Evolutionary conservation across 2,329 filamentous ascomycete species (phyloP).

Genomic region (Mycosphaerella sp.): DNA sequence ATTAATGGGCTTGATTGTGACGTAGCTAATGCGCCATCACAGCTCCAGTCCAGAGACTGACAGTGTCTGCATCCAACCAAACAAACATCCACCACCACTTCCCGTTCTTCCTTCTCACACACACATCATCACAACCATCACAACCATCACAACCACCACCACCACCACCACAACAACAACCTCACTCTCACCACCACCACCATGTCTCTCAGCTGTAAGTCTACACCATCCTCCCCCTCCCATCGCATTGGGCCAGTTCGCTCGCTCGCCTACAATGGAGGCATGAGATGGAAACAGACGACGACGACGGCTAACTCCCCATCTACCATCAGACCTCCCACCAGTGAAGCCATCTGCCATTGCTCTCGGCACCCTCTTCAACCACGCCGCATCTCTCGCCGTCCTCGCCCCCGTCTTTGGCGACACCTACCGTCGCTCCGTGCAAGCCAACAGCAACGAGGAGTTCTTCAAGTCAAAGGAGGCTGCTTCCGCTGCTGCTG

Average conservation of each 20-base stretch:
- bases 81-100: neutral
- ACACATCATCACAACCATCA: neutral
- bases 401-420: conserved; percentile 87
- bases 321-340: conserved; percentile 52
- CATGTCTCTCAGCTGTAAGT: conserved; percentile 8
- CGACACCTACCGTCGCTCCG: conserved; percentile 87
- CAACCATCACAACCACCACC: neutral
- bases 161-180: too few species aligned
- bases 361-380: conserved; percentile 92
- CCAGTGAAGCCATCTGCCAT: conserved; percentile 97
- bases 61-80: too few species aligned
- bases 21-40: too few species aligned
- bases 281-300: neutral
- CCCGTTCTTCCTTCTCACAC: neutral
- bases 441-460: conserved; percentile 87
- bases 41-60: too few species aligned
- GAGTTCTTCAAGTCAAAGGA: conserved; percentile 94
- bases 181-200: conserved; percentile 1
- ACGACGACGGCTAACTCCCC: conserved; percentile 13
- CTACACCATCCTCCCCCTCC: neutral
- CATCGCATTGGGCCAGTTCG: neutral
- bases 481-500: conserved; percentile 75
- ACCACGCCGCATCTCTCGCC: conserved; percentile 82
- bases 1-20: too few species aligned
- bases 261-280: too few species aligned